phyloP scores from a whole-genome alignment of 345 rosid species.

The Iberis pinnata region DNA sequence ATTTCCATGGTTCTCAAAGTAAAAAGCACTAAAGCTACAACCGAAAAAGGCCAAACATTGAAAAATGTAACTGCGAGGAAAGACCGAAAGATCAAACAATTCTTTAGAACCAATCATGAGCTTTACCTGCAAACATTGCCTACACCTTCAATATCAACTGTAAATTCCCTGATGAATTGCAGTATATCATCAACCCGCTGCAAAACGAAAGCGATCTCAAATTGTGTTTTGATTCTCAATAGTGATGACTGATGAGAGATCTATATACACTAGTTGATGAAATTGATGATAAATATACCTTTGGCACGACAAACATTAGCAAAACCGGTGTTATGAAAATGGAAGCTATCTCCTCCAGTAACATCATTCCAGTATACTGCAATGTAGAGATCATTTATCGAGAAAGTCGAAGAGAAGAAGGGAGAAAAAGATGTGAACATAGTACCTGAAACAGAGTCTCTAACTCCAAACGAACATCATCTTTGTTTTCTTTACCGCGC shows the following conservation, averaged over 20 bases:
- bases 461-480: constrained; percentile 68
- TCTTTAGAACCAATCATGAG: background rate
- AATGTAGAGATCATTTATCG: constrained; percentile 8
- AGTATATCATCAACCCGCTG: constrained; percentile 95
- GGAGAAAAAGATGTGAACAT: background rate
- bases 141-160: constrained; percentile 87
- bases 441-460: constrained; percentile 93
- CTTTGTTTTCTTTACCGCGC: constrained; percentile 84
- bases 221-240: constrained; percentile 9
- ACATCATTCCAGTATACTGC: constrained; percentile 97
- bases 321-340: constrained; percentile 90
- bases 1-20: constrained; percentile 85
- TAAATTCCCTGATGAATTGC: constrained; percentile 75
- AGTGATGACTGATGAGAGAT: background rate
- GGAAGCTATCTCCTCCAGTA: constrained; percentile 95
- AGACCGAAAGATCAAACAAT: background rate
- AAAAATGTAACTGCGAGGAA: background rate
- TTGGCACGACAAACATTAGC: constrained; percentile 81
- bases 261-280: background rate
- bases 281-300: constrained; percentile 37
- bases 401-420: background rate
- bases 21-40: constrained; percentile 77
- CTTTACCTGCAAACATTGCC: constrained; percentile 92
- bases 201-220: constrained; percentile 24
- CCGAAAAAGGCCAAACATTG: background rate